A percentile compares a stretch with the other conserved stretches of the same genome.
phyloP scores from a whole-genome alignment of 768 basidiomycete species.

The Kwoniella dejecticola region DNA sequence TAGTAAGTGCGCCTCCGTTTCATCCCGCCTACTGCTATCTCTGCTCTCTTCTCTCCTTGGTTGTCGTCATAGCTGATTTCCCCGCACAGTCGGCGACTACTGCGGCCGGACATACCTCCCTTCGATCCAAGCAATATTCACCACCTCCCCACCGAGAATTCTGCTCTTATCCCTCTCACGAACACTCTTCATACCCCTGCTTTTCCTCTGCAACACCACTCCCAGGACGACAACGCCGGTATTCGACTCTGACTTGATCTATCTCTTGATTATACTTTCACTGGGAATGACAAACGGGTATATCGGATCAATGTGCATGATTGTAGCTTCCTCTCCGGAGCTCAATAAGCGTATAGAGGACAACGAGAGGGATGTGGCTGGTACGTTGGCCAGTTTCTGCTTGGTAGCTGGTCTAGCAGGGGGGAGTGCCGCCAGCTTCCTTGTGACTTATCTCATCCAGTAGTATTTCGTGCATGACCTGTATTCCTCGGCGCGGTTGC shows the following conservation, averaged over 20 bases:
- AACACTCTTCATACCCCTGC: slow-evolving; percentile 78
- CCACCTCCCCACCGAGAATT: slow-evolving; percentile 71
- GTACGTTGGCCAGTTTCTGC: slow-evolving; percentile 76
- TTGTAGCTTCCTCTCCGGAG: slow-evolving; percentile 75
- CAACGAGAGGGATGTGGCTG: slow-evolving; percentile 82
- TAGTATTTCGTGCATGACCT: background rate
- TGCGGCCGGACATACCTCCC: slow-evolving; percentile 54
- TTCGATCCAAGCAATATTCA: slow-evolving; percentile 57
- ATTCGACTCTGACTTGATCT: slow-evolving; percentile 75
- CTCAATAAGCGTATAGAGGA: slow-evolving; percentile 72
- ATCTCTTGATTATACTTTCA: slow-evolving; percentile 69
- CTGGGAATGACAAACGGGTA: slow-evolving; percentile 85
- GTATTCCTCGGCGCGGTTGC: no score
- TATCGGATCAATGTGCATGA: slow-evolving; percentile 74
- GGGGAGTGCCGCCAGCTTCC: slow-evolving; percentile 81
- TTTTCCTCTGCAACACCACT: slow-evolving; percentile 85
- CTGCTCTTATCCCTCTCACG: slow-evolving; percentile 68
- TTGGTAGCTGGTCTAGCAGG: slow-evolving; percentile 72
- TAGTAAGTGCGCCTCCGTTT: slow-evolving; percentile 36
- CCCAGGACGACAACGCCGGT: slow-evolving; percentile 58
- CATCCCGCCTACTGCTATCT: no score
- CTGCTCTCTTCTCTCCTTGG: no score
- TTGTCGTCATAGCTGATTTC: no score
- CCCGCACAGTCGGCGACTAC: slow-evolving; percentile 50
- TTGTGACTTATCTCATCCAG: background rate